Evolutionary conservation across 352 stramenopile species (phyloP), one percentile per base, ranked within the genome.

Genomic region (Phytophthora pseudosyringae): DNA sequence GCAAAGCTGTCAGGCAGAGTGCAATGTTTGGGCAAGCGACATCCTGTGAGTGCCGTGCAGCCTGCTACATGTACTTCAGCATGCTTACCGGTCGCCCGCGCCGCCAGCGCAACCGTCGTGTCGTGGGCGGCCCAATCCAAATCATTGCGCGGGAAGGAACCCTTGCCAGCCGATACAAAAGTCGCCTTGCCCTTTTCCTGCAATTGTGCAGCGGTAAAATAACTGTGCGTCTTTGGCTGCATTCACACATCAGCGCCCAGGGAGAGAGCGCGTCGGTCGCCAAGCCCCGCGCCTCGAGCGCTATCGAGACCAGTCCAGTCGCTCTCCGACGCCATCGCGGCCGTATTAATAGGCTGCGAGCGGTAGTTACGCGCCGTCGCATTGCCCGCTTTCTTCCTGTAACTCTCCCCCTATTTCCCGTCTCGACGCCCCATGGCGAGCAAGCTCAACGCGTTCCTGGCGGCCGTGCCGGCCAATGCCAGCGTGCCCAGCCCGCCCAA

Each of bases 391-490:
- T 39, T 16, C n/a, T 18, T 13, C 39, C n/a, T 13, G 41, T 41
- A 13, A 28, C 25, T 35, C n/a, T 12, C 15, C 35, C n/a, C 31
- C 16, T 59, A 66, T 64, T 66, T 61, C 45, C 36, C 26, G 33
- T 67, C 51, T 54, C 38, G 40, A 49, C 45, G 32, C 46, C 48
- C 44, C 50, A 83, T 86, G 75, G 71, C 73, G 41, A 87, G 63
- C 75, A 93, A 91, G 61, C 78, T 93, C 36, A 89, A 90, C 66
- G 84, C 84, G 36, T 93, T 93, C 71, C 69, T 93, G 64, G 84
- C 84, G 45, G 56, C 82, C 10, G 75, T 93, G 56, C 84, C 84
- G 8, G 75, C 80, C 40, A 93, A 93, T 56, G 74, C 70, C 7
- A 65, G 75, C 45, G 68, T 71, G 5, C 78, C 70, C 16, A 81